These are phyloP conservation scores for Tricholoma terreum DNA, from an alignment of 768 basidiomycete genomes.

Conservation along the genomic window DNA sequence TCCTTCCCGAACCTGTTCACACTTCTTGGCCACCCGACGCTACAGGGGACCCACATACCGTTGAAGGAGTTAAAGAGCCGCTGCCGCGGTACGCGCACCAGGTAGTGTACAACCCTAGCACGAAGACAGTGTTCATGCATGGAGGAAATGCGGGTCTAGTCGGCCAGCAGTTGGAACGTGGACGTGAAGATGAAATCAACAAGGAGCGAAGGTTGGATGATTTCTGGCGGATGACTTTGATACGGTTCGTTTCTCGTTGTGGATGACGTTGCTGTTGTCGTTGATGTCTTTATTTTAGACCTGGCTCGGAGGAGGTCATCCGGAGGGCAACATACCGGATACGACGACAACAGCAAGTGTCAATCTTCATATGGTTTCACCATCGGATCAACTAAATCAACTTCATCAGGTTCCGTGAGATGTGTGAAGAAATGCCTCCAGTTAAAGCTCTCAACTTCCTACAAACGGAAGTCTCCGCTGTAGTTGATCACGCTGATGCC, in stretches of 20 bases:
- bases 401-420: conserved; percentile 67
- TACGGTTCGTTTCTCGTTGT: conserved; percentile 44
- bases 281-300: conserved; percentile 35
- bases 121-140: conserved; percentile 62
- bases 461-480: conserved; percentile 62
- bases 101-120: conserved; percentile 64
- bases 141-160: conserved; percentile 66
- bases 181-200: conserved; percentile 24
- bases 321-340: conserved; percentile 61
- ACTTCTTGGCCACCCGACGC: neutral
- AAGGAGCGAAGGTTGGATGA: conserved; percentile 62
- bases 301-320: conserved; percentile 59
- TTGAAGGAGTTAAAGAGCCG: conserved; percentile 37
- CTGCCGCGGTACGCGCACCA: conserved; percentile 74
- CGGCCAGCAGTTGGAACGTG: conserved; percentile 15
- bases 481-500: conserved; percentile 65
- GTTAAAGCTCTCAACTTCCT: conserved; percentile 71
- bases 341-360: conserved; percentile 67
- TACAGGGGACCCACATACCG: neutral
- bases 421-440: conserved; percentile 61
- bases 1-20: conserved; percentile 37
- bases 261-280: neutral
- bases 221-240: conserved; percentile 72
- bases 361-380: neutral
- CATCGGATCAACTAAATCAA: neutral